Evolutionary conservation across 2,329 filamentous ascomycete species (phyloP).

Genomic region (Aureobasidium musti): DNA sequence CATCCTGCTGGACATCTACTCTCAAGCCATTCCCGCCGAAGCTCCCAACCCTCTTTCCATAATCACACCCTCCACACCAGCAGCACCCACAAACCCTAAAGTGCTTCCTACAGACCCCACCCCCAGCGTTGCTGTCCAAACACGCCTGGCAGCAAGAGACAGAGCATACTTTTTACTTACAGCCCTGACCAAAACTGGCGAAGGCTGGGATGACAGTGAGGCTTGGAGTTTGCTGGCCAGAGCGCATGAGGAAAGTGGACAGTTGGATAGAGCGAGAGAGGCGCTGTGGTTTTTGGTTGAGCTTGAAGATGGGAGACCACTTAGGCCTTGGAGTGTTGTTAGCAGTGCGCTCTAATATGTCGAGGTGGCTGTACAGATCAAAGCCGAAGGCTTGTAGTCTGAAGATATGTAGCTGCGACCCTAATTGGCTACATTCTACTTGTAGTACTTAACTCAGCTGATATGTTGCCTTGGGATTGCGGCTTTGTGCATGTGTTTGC

Average conservation of each 20-base stretch:
- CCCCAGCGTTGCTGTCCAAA: constrained; percentile 67
- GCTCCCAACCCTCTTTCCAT: constrained; percentile 32
- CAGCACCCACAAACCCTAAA: constrained; percentile 15
- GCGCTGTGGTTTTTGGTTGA: constrained; percentile 98
- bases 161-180: constrained; percentile 82
- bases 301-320: constrained; percentile 78
- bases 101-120: neutral
- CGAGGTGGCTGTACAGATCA: too few relatives aligned
- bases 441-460: too few relatives aligned
- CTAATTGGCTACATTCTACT: too few relatives aligned
- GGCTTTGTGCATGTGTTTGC: too few relatives aligned
- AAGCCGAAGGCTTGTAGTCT: too few relatives aligned
- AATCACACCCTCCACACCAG: constrained; percentile 26
- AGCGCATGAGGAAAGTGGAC: constrained; percentile 83
- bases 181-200: constrained; percentile 77
- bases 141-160: constrained; percentile 85
- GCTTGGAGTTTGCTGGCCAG: constrained; percentile 89
- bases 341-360: neutral
- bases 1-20: constrained; percentile 84
- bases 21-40: constrained; percentile 50
- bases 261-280: constrained; percentile 84
- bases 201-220: constrained; percentile 86
- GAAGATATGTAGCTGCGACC: too few relatives aligned
- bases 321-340: constrained; percentile 75
- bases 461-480: too few relatives aligned